Base-by-base conservation (phyloP, 257 asterid species). In the Fraxinus americana region DNA sequence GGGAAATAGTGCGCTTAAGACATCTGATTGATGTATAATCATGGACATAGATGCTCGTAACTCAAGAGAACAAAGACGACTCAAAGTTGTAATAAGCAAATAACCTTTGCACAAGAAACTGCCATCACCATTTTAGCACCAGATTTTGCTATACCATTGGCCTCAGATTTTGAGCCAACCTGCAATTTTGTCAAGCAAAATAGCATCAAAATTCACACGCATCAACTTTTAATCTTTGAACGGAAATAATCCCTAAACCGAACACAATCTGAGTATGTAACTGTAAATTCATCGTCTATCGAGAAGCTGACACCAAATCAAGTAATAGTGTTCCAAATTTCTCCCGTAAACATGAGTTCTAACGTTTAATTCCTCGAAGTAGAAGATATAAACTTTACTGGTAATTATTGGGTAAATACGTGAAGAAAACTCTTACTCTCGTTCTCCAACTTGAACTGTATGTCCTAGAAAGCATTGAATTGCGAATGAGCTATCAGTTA, bases 61-160 rank as follows among this genome's bases (percentile, higher is more conserved):
- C 29, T 16, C 8, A 23, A 61, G 7, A 61, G 70, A 71, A 43
- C 63, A 48, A 48, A 74, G 71, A 50, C 1, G 45, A 30, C n/a
- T 66, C 63, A n/a, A 63, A 39, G 12, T 71, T 48, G 52, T 52
- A 75, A 48, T 25, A 34, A 79, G 63, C 61, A 74, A 71, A 82
- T 57, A 78, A 94, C 99, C 98, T 95, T 93, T 65, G 98, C 98
- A 78, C 99, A 95, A 81, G 99, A 93, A 86, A 93, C 99, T 76
- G 99, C 98, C 99, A 95, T 93, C 85, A 95, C 99, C 99, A 95
- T 88, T 91, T 95, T 95, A 78, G 99, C 99, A 80, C 99, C 99
- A 83, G 99, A 84, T 88, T 95, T 95, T 67, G 99, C 99, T 78
- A 95, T 95, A 67, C 99, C 99, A 84, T 79, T 90, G 82, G 98